Evolutionary conservation across 768 basidiomycete genomes (phyloP), one percentile per base, ranked within the genome.

Genomic region (Scleroderma citrinum): DNA sequence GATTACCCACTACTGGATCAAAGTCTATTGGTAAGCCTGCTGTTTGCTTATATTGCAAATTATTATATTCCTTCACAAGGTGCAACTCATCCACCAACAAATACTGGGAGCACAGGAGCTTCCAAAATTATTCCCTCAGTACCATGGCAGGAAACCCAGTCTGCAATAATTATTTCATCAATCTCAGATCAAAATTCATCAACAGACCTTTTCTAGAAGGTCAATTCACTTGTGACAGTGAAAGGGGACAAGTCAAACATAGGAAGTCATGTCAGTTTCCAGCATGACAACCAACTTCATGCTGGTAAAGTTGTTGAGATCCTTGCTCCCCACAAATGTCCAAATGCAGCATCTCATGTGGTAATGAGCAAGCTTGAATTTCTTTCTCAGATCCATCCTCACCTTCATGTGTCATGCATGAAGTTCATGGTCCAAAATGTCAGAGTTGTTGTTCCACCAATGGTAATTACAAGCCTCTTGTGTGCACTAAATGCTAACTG

Each of bases 241-340:
- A 39, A 51, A 5, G 38, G 45, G 14, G 50, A 51, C 31, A 51
- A 37, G 29, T 35, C 40, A 24, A 3, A 31, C 20, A n/a, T 51
- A 2, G 35, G 20, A 4, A 39, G 40, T 14, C 39, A 51, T 43
- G 50, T 47, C 1, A 50, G 44, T 38, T 37, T 45, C 3, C 2
- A 16, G 26, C 23, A n/a, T 20, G 48, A 44, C 42, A n/a, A 48
- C 17, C 10, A 48, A 29, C 14, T 31, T 19, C 19, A 26, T 20
- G 47, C 46, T 13, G 30, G 46, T 39, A 40, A 47, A 39, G 41
- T 51, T 10, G 13, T 23, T 2, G 44, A 50, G 24, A 46, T 51
- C 10, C 42, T 47, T 34, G 30, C 40, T 24, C 14, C 44, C 14
- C 37, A 19, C 21, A 19, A 19, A 17, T 8, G 30, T 16, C 40